phyloP scores from a whole-genome alignment of 2,329 filamentous ascomycete species.

The Pyricularia sp. region DNA sequence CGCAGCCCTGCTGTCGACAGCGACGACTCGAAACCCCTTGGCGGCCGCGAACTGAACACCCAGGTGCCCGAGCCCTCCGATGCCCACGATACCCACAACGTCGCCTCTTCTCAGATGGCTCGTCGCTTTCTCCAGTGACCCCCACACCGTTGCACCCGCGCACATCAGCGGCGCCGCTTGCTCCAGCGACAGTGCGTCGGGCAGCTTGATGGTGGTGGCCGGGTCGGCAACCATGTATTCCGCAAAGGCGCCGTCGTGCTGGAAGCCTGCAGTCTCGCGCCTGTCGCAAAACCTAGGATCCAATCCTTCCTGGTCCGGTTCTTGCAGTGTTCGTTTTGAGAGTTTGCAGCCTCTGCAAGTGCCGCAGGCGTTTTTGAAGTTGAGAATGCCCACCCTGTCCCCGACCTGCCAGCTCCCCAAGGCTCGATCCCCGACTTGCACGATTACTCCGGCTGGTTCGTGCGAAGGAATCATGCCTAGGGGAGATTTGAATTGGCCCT shows the following conservation, averaged over 20 bases:
- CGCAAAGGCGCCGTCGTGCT: constrained; percentile 21
- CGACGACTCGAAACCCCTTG: constrained; percentile 41
- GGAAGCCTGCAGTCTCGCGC: constrained; percentile 20
- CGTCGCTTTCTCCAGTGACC: constrained; percentile 15
- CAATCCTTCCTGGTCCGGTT: constrained; percentile 6
- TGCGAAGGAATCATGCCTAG: constrained; percentile 20
- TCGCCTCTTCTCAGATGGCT: constrained; percentile 18
- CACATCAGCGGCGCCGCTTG: constrained; percentile 50
- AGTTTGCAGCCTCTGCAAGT: constrained; percentile 15
- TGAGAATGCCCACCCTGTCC: constrained; percentile 22
- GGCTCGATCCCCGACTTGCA: constrained; percentile 14
- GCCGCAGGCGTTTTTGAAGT: constrained; percentile 20
- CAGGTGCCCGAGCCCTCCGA: constrained; percentile 28
- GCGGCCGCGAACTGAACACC: constrained; percentile 32
- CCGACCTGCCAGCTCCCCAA: constrained; percentile 15
- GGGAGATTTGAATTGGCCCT: constrained; percentile 17
- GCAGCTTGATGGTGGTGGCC: constrained; percentile 36
- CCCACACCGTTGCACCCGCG: constrained; percentile 32
- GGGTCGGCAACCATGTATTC: constrained; percentile 21
- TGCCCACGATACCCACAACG: constrained; percentile 29
- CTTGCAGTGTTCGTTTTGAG: constrained; percentile 6
- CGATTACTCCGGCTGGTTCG: constrained; percentile 21
- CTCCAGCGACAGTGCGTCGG: constrained; percentile 34
- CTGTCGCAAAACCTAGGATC: constrained; percentile 20
- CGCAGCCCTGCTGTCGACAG: constrained; percentile 23